These are phyloP conservation scores for Heimioporus retisporus DNA, from an alignment of 1,284 basidiomycete species.

Conservation along the genomic window DNA sequence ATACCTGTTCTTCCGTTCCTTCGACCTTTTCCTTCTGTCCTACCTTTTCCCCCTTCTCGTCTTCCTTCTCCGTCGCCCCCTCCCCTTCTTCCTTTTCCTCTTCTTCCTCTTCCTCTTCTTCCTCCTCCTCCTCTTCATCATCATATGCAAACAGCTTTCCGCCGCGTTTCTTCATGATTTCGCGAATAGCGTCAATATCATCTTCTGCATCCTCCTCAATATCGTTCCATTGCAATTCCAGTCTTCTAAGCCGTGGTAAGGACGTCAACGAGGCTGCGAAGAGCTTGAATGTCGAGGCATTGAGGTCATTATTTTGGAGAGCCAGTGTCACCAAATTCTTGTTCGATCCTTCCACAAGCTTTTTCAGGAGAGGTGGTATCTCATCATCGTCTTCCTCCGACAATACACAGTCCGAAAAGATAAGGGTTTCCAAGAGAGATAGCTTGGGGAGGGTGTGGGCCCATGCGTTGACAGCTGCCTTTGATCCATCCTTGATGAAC, in stretches of 20 bases:
- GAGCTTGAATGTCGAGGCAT: conserved; percentile 73
- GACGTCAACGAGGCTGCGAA: conserved; percentile 76
- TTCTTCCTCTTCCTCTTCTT: conserved; percentile 57
- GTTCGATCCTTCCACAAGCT: conserved; percentile 80
- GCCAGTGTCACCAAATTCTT: conserved; percentile 80
- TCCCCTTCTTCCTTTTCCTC: conserved; percentile 47
- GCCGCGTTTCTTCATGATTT: conserved; percentile 75
- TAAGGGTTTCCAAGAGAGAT: conserved; percentile 84
- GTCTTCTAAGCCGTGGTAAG: conserved; percentile 66
- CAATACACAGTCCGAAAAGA: conserved; percentile 94
- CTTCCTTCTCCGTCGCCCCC: conserved; percentile 29
- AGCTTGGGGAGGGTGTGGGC: conserved; percentile 75
- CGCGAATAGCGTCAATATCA: conserved; percentile 66
- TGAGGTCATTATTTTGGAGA: conserved; percentile 93
- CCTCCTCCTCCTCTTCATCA: conserved; percentile 78
- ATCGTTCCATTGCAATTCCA: conserved; percentile 94
- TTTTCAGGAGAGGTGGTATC: conserved; percentile 71
- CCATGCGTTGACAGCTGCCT: conserved; percentile 70
- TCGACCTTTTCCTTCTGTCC: conserved; percentile 16
- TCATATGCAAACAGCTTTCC: conserved; percentile 74
- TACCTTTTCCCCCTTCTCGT: no score
- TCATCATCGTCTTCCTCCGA: conserved; percentile 73
- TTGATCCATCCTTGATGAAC: conserved; percentile 80
- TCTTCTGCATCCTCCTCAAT: conserved; percentile 80
- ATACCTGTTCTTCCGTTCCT: conserved; percentile 46